Evolutionary conservation across 2,329 filamentous ascomycete genomes (phyloP).

Genomic region (Ilyonectria sp.): DNA sequence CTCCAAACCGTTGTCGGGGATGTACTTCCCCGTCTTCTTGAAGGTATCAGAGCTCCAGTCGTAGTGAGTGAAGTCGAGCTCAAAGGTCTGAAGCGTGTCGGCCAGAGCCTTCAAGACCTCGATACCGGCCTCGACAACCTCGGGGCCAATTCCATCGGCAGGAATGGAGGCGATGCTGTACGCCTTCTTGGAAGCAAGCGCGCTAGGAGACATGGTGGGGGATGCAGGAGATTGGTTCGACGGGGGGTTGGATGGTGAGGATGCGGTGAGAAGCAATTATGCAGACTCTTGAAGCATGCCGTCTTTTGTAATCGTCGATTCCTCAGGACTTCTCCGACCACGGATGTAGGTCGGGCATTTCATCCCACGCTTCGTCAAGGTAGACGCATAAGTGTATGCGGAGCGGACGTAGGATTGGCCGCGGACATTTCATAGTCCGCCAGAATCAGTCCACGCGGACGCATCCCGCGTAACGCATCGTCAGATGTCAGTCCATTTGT

Average conservation of each 20-base stretch:
- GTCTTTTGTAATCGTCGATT: slow-evolving; percentile 35
- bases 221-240: background rate
- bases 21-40: slow-evolving; percentile 73
- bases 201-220: slow-evolving; percentile 44
- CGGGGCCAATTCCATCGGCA: slow-evolving; percentile 75
- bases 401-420: slow-evolving; percentile 34
- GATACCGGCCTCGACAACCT: slow-evolving; percentile 74
- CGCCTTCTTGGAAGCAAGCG: slow-evolving; percentile 46
- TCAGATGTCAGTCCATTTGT: slow-evolving; percentile 17
- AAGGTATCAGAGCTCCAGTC: slow-evolving; percentile 79
- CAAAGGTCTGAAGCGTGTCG: slow-evolving; percentile 68
- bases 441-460: slow-evolving; percentile 1
- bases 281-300: slow-evolving; percentile 12
- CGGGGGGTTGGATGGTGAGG: background rate
- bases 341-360: slow-evolving; percentile 32
- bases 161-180: slow-evolving; percentile 73
- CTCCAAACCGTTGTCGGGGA: slow-evolving; percentile 55
- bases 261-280: slow-evolving; percentile 19
- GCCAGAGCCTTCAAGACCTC: slow-evolving; percentile 71
- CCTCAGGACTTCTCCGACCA: slow-evolving; percentile 5
- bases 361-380: slow-evolving; percentile 26
- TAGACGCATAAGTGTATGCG: slow-evolving; percentile 2
- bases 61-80: slow-evolving; percentile 73
- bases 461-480: background rate
- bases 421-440: slow-evolving; percentile 35